Evolutionary conservation across 2,329 filamentous ascomycete genomes (phyloP).

Genomic region (Ustulina deusta): DNA sequence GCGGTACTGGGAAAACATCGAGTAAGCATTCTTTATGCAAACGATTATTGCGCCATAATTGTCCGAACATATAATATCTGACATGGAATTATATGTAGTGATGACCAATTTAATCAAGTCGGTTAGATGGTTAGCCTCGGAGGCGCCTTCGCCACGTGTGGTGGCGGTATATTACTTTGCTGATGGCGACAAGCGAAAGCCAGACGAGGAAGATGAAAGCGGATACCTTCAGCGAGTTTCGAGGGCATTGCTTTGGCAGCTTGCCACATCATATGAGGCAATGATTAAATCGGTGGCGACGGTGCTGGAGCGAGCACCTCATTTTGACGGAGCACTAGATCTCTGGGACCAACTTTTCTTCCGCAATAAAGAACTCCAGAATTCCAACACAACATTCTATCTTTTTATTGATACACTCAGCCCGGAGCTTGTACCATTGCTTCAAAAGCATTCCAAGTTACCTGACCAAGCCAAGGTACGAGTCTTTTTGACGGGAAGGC

Average conservation of each 20-base stretch:
- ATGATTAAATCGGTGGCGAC: constrained; percentile 51
- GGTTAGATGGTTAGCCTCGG: constrained; percentile 43
- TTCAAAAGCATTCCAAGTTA: constrained; percentile 43
- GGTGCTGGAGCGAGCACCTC: constrained; percentile 44
- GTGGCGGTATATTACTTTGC: constrained; percentile 50
- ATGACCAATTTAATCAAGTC: constrained; percentile 50
- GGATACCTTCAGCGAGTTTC: constrained; percentile 44
- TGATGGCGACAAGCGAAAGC: constrained; percentile 49
- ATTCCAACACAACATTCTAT: constrained; percentile 50
- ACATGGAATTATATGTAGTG: constrained; percentile 29
- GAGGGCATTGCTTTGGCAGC: constrained; percentile 51
- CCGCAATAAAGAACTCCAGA: constrained; percentile 49
- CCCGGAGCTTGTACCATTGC: constrained; percentile 43
- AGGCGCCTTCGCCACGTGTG: constrained; percentile 44
- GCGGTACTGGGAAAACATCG: constrained; percentile 52
- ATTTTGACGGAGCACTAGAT: constrained; percentile 48
- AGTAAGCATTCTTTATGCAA: constrained; percentile 30
- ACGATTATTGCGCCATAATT: background rate
- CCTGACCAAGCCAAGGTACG: constrained; percentile 43
- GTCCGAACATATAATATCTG: background rate
- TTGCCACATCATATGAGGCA: constrained; percentile 50
- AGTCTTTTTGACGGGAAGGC: constrained; percentile 47
- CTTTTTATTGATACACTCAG: constrained; percentile 51
- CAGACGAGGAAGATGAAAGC: constrained; percentile 47
- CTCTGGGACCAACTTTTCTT: constrained; percentile 51